Base-by-base conservation (phyloP, 2,329 filamentous ascomycete species). In the Calonectria crousiana region DNA sequence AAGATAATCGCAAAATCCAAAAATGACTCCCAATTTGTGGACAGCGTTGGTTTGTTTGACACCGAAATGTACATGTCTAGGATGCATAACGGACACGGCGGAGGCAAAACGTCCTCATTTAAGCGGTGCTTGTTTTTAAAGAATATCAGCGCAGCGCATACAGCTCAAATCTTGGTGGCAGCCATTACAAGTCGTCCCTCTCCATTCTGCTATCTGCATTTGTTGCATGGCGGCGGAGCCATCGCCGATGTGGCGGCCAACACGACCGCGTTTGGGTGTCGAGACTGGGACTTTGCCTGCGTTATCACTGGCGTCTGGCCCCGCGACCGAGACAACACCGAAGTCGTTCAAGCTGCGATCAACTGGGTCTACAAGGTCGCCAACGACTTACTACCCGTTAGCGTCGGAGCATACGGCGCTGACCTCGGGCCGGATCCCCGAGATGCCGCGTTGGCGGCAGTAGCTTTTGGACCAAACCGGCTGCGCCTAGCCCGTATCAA, bases 241-340 rank as follows among this genome's bases (percentile, higher is more conserved):
- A 81, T 91, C 52, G n/a, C 77, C 56, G 84, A 91, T 32, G 76
- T 89, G 20, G 78, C 82, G 2, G 75, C 82, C 6, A 82, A 88
- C 75, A 86, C 85, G 32, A 90, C 88, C 72, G 91, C 91, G 68
- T 93, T 93, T 69, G 91, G 92, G 56, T 92, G 89, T 84, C 89
- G 91, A 82, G 86, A 91, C 80, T 93, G 91, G 91, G 86, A 90
- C 38, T 93, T 89, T 83, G 91, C 91, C 58, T 93, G 91, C 77
- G 89, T 93, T 6, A 79, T 93, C 52, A 93, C 91, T 6, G 91
- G 90, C 32, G 88, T 92, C 72, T 93, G 91, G 91, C 84, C 85
- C 3, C 88, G 90, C 20, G 84, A 89, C 13, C 80, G 89, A 81
- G 89, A 92, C 75, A 86, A 80, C 53, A 88, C 85, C 0, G 81